These are phyloP conservation scores for Dacryopinax primogenitus DNA, from an alignment of 768 basidiomycete genomes.

Conservation along the genomic window DNA sequence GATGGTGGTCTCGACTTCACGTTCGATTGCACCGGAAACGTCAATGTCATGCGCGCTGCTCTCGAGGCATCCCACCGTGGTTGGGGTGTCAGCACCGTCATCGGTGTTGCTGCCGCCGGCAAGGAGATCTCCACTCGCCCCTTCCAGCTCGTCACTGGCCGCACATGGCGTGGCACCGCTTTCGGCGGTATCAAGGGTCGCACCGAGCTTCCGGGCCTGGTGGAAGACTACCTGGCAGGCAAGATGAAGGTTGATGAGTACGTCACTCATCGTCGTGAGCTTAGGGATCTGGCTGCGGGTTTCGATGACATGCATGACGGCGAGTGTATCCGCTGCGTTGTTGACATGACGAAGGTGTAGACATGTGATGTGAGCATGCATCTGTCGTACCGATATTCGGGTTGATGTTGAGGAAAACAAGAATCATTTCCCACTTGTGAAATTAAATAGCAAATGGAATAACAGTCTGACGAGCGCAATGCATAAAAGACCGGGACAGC, in stretches of 20 bases:
- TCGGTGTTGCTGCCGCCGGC: conserved; percentile 94
- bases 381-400: background rate
- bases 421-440: background rate
- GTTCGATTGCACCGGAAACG: conserved; percentile 93
- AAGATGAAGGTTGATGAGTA: conserved; percentile 89
- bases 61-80: conserved; percentile 99
- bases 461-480: background rate
- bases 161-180: conserved; percentile 87
- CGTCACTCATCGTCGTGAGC: conserved; percentile 69
- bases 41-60: conserved; percentile 82
- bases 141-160: conserved; percentile 67
- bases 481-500: background rate
- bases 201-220: conserved; percentile 86
- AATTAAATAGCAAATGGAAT: background rate
- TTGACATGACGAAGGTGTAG: conserved; percentile 52
- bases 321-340: conserved; percentile 87
- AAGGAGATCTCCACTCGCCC: conserved; percentile 87
- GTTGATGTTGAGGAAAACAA: background rate
- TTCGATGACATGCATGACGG: conserved; percentile 93
- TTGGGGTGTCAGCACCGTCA: conserved; percentile 92
- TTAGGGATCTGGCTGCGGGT: conserved; percentile 69
- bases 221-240: conserved; percentile 79
- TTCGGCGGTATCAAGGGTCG: conserved; percentile 98
- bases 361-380: background rate
- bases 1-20: conserved; percentile 97